These are phyloP conservation scores for Fusarium goolgardi DNA, from an alignment of 2,329 filamentous ascomycete species.

Conservation along the genomic window DNA sequence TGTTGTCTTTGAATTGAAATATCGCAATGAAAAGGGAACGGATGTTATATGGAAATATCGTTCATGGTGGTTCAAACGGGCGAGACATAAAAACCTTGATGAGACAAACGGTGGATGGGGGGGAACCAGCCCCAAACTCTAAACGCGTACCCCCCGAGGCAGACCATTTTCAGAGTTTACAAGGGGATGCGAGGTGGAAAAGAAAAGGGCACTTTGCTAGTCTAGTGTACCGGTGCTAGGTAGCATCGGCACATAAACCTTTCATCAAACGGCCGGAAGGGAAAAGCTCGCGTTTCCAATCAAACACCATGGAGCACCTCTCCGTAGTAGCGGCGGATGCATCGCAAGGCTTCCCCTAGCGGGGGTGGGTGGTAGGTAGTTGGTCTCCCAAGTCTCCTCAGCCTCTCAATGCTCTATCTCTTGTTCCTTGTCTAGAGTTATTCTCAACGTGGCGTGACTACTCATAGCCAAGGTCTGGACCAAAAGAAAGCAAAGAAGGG, in stretches of 20 bases:
- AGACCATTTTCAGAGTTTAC: slow-evolving; percentile 14
- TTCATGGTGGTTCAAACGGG: neutral
- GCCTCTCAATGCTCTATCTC: neutral
- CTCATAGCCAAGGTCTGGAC: neutral
- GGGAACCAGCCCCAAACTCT: slow-evolving; percentile 7
- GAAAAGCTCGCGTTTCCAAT: slow-evolving; percentile 7
- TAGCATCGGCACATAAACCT: slow-evolving; percentile 27
- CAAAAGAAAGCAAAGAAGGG: neutral
- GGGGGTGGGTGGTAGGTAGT: slow-evolving; percentile 7
- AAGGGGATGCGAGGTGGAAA: neutral
- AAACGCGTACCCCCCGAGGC: slow-evolving; percentile 12
- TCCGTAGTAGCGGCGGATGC: slow-evolving; percentile 22
- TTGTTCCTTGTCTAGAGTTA: neutral
- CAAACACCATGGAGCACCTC: slow-evolving; percentile 16
- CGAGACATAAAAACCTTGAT: slow-evolving; percentile 2
- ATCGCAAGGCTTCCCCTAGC: slow-evolving; percentile 32
- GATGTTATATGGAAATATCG: neutral
- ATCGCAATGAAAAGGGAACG: neutral
- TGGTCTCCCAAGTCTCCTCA: neutral
- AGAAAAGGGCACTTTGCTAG: neutral
- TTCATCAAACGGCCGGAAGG: slow-evolving; percentile 23
- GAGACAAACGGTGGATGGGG: neutral
- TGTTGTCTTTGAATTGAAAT: neutral
- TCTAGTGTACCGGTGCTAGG: neutral
- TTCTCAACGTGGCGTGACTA: neutral